These are phyloP conservation scores for Actinomortierella ambigua DNA, from an alignment of 371 early-diverging fungal genomes.

Conservation along the genomic window DNA sequence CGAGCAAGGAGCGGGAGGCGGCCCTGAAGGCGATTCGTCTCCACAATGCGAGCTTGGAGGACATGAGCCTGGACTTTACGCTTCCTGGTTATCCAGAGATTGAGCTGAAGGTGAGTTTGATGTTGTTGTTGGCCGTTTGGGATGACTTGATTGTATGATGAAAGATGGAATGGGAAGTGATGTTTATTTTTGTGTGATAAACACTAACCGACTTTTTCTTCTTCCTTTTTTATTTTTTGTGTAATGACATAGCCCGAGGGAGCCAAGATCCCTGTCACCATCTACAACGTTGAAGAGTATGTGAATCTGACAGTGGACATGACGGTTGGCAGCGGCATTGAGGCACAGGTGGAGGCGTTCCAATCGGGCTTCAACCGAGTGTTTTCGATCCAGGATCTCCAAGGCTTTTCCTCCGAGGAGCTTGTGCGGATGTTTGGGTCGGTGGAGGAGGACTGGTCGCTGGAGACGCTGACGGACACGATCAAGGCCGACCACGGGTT, in stretches of 20 bases:
- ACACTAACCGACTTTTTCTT: neutral
- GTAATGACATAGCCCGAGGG: slow-evolving; percentile 55
- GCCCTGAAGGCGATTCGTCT: slow-evolving; percentile 54
- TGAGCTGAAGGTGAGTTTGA: slow-evolving; percentile 58
- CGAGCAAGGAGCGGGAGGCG: slow-evolving; percentile 40
- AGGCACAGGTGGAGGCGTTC: slow-evolving; percentile 76
- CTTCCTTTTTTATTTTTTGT: neutral
- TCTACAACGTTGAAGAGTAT: slow-evolving; percentile 79
- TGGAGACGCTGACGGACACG: slow-evolving; percentile 63
- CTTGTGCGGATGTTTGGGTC: slow-evolving; percentile 72
- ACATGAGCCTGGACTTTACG: slow-evolving; percentile 84
- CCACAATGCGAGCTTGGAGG: slow-evolving; percentile 58
- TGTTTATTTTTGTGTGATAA: neutral
- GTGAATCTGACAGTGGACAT: slow-evolving; percentile 66
- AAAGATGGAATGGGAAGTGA: neutral
- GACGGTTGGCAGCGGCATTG: slow-evolving; percentile 77
- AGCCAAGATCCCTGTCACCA: slow-evolving; percentile 66
- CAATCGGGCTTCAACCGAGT: slow-evolving; percentile 80
- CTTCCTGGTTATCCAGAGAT: slow-evolving; percentile 76
- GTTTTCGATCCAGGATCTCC: slow-evolving; percentile 73
- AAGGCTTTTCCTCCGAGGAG: slow-evolving; percentile 74
- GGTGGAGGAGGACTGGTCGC: slow-evolving; percentile 83
- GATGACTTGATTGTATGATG: neutral
- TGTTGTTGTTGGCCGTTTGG: neutral
- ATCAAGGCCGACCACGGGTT: slow-evolving; percentile 93